Evolutionary conservation across 1,284 basidiomycete genomes (phyloP), one percentile per base, ranked within the genome.

Genomic region (Papiliotrema laurentii): DNA sequence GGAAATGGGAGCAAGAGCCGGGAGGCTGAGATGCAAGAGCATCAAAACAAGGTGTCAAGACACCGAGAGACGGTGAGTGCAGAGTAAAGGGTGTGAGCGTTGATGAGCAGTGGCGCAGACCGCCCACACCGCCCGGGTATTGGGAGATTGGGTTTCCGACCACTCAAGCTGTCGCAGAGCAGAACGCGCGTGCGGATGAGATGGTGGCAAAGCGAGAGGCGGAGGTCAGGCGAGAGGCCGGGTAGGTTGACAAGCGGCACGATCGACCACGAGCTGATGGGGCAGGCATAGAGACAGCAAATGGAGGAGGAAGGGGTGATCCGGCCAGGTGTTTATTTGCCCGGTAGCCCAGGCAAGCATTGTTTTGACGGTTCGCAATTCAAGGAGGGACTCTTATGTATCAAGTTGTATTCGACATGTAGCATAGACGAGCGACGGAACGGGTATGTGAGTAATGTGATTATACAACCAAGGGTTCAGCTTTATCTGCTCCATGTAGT

Each of bases 81-180:
- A 11, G 41, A 30, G 34, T 26, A 38, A 33, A 11, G 16, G 2
- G 18, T 13, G 19, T 3, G 21, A 22, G 7, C 22, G 41, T 33
- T 47, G 44, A 48, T 47, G 14, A 34, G 56, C 76, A 81, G 37
- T 89, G 86, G 85, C 77, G 78, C 27, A 78, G 82, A 38, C 77
- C 83, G 1, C 79, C 77, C 38, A 91, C 89, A 0, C 91, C 91
- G 16, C 89, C 89, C 1, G 83, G 82, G 21, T 93, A 87, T 45
- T 78, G 78, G 77, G 78, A 85, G 54, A 90, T 93, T 48, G 87
- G 84, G 1, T 93, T 96, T 64, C 91, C 91, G 0, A 77, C 78
- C 54, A 92, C 91, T 2, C 89, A 91, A 68, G 80, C 86, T 60
- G 84, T 83, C 16, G 77, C 76, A 36, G 78, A 78, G 43, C 87